A percentile compares a stretch with the other conserved stretches of the same genome.
phyloP scores from a whole-genome alignment of 179 eudicot species.

The Beta corolliflora region DNA sequence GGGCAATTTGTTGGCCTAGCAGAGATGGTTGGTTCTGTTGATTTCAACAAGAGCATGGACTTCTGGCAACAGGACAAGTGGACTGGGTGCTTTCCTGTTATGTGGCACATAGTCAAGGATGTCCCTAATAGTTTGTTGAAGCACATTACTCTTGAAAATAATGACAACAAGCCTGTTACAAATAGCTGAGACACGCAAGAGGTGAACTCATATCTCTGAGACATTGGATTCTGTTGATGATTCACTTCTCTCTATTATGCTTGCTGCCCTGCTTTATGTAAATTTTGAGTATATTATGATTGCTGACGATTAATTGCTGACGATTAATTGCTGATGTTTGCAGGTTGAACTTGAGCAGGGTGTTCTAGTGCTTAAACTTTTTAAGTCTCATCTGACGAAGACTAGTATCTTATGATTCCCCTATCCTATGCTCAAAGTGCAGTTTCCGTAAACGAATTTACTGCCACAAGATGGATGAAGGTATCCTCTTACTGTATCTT shows the following conservation, averaged over 20 bases:
- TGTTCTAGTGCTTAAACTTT: constrained; percentile 63
- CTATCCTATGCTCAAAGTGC: too few species aligned
- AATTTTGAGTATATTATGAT: neutral
- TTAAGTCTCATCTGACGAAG: constrained; percentile 69
- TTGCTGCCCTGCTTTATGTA: neutral
- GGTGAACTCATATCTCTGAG: constrained; percentile 40
- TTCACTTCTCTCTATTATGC: neutral
- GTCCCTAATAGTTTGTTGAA: constrained; percentile 85
- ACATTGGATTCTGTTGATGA: neutral
- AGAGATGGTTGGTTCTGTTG: constrained; percentile 88
- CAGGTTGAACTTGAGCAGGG: constrained; percentile 93
- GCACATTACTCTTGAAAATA: constrained; percentile 81
- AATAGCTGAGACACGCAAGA: constrained; percentile 99
- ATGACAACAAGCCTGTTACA: constrained; percentile 92
- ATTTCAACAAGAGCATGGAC: constrained; percentile 79
- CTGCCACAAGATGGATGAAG: too few species aligned
- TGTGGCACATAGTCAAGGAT: constrained; percentile 97
- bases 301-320: too few species aligned
- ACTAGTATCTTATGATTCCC: constrained; percentile 83
- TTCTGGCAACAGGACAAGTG: constrained; percentile 99
- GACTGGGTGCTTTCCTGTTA: constrained; percentile 88
- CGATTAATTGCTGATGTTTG: constrained; percentile 17
- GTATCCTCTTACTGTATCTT: too few species aligned
- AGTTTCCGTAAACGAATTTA: too few species aligned
- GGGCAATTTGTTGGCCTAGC: constrained; percentile 97